phyloP scores from a whole-genome alignment of 2,329 filamentous ascomycete species.

The Cladosporium sp. region DNA sequence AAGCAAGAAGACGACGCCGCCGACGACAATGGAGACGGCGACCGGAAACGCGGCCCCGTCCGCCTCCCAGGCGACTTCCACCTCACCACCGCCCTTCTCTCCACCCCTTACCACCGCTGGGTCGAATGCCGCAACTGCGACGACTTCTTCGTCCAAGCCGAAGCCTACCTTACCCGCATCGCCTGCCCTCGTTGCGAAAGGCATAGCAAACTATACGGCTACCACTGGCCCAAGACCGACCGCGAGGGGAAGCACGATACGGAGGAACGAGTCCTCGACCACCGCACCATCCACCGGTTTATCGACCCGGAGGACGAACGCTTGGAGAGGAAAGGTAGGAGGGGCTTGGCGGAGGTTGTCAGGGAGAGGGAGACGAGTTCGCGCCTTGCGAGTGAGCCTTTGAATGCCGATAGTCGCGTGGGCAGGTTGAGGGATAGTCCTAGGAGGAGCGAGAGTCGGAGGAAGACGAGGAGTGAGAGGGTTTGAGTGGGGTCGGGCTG shows the following conservation, averaged over 20 bases:
- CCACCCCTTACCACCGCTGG: conserved; percentile 75
- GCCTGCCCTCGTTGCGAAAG: conserved; percentile 91
- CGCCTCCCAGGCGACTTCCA: conserved; percentile 60
- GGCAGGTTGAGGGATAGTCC: conserved; percentile 8
- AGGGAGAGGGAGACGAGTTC: conserved; percentile 21
- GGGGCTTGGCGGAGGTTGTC: conserved; percentile 27
- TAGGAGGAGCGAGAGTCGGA: conserved; percentile 15
- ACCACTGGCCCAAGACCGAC: conserved; percentile 93
- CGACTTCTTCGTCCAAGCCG: conserved; percentile 76
- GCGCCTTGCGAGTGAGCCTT: neutral
- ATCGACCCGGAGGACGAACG: conserved; percentile 51
- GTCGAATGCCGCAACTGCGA: conserved; percentile 83
- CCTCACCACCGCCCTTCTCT: conserved; percentile 70
- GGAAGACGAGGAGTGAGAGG: conserved; percentile 16
- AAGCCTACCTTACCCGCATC: conserved; percentile 80
- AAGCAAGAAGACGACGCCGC: neutral
- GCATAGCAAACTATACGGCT: conserved; percentile 93
- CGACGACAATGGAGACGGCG: conserved; percentile 16
- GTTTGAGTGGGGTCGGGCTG: neutral
- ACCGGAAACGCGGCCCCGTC: conserved; percentile 32
- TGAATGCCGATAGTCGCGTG: neutral
- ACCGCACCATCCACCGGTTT: conserved; percentile 83
- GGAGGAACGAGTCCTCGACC: conserved; percentile 68
- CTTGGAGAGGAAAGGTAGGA: conserved; percentile 31
- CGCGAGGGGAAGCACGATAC: conserved; percentile 69